These are phyloP conservation scores for Neurospora hispaniola DNA, from an alignment of 495 filamentous ascomycete species.

Conservation along the genomic window DNA sequence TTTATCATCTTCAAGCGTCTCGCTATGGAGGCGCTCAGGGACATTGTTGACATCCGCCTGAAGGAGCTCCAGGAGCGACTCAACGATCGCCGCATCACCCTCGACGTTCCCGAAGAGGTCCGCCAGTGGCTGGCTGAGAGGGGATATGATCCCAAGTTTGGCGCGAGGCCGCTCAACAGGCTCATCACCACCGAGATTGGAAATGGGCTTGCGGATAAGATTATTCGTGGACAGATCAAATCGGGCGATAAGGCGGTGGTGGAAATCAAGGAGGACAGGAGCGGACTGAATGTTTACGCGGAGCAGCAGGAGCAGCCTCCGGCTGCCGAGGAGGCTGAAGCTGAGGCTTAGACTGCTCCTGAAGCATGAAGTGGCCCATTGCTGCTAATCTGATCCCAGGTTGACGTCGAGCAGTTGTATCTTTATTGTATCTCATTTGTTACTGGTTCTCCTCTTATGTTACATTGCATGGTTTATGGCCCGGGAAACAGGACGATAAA, in stretches of 20 bases:
- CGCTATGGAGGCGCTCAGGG: constrained; percentile 64
- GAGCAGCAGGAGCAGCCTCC: background rate
- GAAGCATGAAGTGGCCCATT: background rate
- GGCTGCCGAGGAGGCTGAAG: background rate
- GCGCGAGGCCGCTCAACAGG: constrained; percentile 86
- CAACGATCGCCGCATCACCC: constrained; percentile 71
- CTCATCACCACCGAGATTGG: constrained; percentile 82
- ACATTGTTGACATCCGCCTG: constrained; percentile 89
- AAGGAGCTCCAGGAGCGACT: constrained; percentile 75
- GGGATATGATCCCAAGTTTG: constrained; percentile 85
- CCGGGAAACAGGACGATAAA: background rate
- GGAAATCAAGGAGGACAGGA: constrained; percentile 45
- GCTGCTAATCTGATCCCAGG: background rate
- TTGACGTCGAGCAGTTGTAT: background rate
- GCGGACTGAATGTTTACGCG: constrained; percentile 35
- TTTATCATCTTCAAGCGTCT: constrained; percentile 93
- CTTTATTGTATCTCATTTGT: background rate
- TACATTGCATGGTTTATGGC: background rate
- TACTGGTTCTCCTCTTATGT: background rate
- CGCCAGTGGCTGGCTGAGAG: constrained; percentile 77
- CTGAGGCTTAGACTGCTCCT: background rate
- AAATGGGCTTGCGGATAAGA: constrained; percentile 78
- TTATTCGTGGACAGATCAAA: constrained; percentile 77
- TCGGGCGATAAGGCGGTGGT: constrained; percentile 63
- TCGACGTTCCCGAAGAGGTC: constrained; percentile 59